Evolutionary conservation across 768 basidiomycete species (phyloP).

Genomic region (Suillus hirtellus): DNA sequence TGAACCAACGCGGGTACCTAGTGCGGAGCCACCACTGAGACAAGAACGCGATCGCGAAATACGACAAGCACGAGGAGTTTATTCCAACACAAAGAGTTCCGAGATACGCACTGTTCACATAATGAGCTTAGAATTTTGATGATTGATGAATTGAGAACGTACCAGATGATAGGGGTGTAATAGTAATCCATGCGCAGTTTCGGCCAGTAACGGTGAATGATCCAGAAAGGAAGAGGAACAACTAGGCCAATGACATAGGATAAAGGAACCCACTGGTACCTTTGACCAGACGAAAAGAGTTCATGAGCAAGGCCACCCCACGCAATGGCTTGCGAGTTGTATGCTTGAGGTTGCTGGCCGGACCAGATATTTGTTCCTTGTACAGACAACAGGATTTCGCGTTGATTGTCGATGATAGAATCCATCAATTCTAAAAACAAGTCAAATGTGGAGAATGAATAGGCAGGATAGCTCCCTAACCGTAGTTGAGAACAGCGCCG

Average conservation of each 20-base stretch:
- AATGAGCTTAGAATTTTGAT: slow-evolving; percentile 1
- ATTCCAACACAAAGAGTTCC: slow-evolving; percentile 23
- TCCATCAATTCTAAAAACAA: slow-evolving; percentile 53
- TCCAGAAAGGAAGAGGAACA: slow-evolving; percentile 43
- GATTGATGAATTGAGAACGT: slow-evolving; percentile 7
- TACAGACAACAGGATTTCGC: slow-evolving; percentile 50
- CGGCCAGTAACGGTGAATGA: slow-evolving; percentile 38
- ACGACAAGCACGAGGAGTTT: slow-evolving; percentile 25
- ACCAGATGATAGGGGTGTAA: slow-evolving; percentile 34
- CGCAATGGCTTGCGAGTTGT: slow-evolving; percentile 36
- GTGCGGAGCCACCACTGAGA: slow-evolving; percentile 42
- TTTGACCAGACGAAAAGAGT: slow-evolving; percentile 31
- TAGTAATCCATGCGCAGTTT: slow-evolving; percentile 25
- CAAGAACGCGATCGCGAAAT: slow-evolving; percentile 27
- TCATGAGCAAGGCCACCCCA: slow-evolving; percentile 41
- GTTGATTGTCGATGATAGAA: slow-evolving; percentile 52
- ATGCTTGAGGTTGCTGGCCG: slow-evolving; percentile 30
- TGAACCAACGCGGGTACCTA: slow-evolving; percentile 37
- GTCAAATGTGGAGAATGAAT: neutral
- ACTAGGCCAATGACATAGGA: slow-evolving; percentile 33
- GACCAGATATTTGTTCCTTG: slow-evolving; percentile 49
- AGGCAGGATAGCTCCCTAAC: slow-evolving; percentile 23
- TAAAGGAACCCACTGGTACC: slow-evolving; percentile 43
- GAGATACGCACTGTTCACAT: slow-evolving; percentile 12
- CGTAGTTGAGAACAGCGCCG: slow-evolving; percentile 48